Evolutionary conservation across 2,329 filamentous ascomycete genomes (phyloP).

Genomic region (Aspergillus caelatus): DNA sequence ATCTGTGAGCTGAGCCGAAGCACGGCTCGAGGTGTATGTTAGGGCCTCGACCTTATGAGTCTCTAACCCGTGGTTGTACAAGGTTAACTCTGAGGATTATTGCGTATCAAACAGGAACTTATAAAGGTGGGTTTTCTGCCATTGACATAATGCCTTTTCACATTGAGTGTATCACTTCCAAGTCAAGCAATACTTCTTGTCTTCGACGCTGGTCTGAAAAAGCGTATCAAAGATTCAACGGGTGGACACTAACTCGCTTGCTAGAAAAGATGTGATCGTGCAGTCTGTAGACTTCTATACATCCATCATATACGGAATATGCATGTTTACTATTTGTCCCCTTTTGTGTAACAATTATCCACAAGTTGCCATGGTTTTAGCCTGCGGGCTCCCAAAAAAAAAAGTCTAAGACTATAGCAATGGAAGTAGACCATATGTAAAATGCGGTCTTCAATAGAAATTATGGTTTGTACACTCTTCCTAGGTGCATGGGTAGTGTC

Average conservation of each 20-base stretch:
- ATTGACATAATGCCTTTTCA: background rate
- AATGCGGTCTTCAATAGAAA: background rate
- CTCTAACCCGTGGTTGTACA: background rate
- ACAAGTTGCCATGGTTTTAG: background rate
- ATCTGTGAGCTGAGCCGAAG: background rate
- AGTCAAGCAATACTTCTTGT: background rate
- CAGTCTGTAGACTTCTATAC: background rate
- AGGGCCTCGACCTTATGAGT: background rate
- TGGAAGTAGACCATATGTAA: no score
- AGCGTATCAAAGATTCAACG: no score
- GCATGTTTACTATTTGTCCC: background rate
- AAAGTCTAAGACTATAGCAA: background rate
- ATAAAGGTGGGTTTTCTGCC: background rate
- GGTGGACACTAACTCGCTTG: background rate
- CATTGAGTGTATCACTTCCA: background rate
- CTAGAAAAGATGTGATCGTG: background rate
- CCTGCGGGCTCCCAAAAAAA: background rate
- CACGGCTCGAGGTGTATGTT: background rate
- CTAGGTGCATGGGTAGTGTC: background rate
- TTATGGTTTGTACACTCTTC: background rate
- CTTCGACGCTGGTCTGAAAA: no score
- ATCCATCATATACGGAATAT: background rate
- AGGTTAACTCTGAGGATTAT: background rate
- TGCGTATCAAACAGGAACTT: background rate
- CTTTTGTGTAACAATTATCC: background rate